Base-by-base conservation (phyloP, 2,329 filamentous ascomycete genomes). In the Ophiostoma montium region DNA sequence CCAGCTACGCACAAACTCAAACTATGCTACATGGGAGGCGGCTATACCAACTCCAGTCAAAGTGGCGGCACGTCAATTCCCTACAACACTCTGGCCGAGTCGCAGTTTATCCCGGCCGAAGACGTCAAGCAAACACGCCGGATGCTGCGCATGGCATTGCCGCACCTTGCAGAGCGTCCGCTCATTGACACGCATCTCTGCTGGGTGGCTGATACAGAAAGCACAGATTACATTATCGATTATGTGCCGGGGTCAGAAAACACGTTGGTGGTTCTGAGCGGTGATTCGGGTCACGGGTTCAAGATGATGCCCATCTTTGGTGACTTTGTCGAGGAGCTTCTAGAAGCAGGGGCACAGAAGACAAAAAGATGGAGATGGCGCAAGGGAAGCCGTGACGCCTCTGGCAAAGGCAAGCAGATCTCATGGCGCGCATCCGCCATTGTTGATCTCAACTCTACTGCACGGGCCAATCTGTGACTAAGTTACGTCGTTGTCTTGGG, bases 1-100 rank as follows among this genome's bases (percentile, higher is more conserved):
- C 71, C 68, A 0, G 66, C 68, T 52, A 80, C 76, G 0, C 69
- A 70, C 19, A 59, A 80, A 5, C 61, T 82, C 39, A 82, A 82
- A 61, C 57, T 82, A 10, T 80, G 38, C 21, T 19, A 19, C 8
- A 41, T 41, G 38, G 38, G 38, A 1, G 38, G 38, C 19, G 38
- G 38, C 2, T 41, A 23, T 2, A 41, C 19, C 11, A 23, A 23
- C 38, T n/a, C 38, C 9, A 21, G 10, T 7, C 38, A 19, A 8
- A 23, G n/a, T 10, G 23, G 13, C 5, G 38, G 38, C 21, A 13
- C 11, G 5, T 41, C 38, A 13, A 41, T 12, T 3, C 38, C 38
- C 5, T 19, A 19, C 2, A 19, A 11, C 12, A 23, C 21, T 3
- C 19, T 41, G 19, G 19, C 19, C 11, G 38, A 41, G 38, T 23